Conservation (phyloP, 495 filamentous ascomycete genomes). For the Annulohypoxylon moriforme region DNA sequence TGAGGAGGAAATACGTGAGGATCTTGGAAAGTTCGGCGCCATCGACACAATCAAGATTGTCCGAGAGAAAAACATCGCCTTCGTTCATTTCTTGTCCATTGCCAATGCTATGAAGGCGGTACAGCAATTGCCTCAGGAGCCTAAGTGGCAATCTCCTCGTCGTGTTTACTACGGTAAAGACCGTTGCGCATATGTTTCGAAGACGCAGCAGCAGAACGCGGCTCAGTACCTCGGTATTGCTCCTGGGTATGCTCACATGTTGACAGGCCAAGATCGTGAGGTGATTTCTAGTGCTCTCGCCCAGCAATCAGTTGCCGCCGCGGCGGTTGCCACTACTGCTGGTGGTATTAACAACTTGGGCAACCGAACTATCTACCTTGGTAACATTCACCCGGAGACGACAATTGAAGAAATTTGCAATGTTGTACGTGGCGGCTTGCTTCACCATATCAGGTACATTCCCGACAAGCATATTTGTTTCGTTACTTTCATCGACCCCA, state of each 20-base stretch:
- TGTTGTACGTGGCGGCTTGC: constrained; percentile 88
- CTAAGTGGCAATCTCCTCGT: constrained; percentile 94
- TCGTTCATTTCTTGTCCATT: constrained; percentile 97
- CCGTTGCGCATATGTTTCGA: constrained; percentile 97
- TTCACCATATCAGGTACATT: constrained; percentile 99
- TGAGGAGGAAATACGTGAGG: constrained; percentile 93
- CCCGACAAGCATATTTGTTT: constrained; percentile 99
- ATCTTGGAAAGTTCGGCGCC: constrained; percentile 94
- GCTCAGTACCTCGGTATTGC: constrained; percentile 98
- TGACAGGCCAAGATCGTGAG: constrained; percentile 94
- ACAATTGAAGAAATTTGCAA: constrained; percentile 99
- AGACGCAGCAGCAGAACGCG: constrained; percentile 99
- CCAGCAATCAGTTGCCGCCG: constrained; percentile 96
- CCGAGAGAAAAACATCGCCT: constrained; percentile 97
- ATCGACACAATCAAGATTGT: constrained; percentile 99
- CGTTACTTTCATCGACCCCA: constrained; percentile 98
- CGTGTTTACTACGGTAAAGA: constrained; percentile 99
- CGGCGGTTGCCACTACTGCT: constrained; percentile 94
- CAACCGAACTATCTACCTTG: constrained; percentile 96
- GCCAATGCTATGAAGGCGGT: constrained; percentile 99
- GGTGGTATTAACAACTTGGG: constrained; percentile 97
- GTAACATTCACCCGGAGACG: constrained; percentile 98
- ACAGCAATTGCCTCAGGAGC: constrained; percentile 92
- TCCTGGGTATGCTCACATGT: constrained; percentile 95
- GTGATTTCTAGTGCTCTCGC: constrained; percentile 95